Conservation (phyloP, 192 early-diverging fungal genomes). For the Mortierella hygrophila region DNA sequence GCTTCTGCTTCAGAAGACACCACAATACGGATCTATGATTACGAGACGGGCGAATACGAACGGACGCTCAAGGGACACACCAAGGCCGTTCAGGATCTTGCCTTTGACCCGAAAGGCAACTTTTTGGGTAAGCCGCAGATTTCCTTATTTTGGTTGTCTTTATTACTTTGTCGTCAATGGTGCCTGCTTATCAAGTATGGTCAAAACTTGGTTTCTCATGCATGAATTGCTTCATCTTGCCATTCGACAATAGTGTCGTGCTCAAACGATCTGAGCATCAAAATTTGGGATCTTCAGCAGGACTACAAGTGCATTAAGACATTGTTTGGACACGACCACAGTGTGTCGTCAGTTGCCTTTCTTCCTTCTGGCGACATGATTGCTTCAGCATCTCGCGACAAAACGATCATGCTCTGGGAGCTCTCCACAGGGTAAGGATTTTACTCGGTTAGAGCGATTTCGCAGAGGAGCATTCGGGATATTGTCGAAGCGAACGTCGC, state of each 20-base stretch:
- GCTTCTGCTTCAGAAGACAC: conserved; percentile 93
- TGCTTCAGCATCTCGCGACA: conserved; percentile 91
- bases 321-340: conserved; percentile 93
- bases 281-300: conserved; percentile 91
- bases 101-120: conserved; percentile 87
- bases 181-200: not conserved
- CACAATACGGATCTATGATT: conserved; percentile 94
- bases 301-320: conserved; percentile 87
- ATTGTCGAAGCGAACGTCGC: not conserved
- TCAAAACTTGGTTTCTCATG: not conserved
- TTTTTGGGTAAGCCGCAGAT: conserved; percentile 71
- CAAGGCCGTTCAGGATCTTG: conserved; percentile 91
- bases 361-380: conserved; percentile 84
- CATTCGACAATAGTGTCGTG: conserved; percentile 75
- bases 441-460: not conserved
- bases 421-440: conserved; percentile 74
- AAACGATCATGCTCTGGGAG: conserved; percentile 94
- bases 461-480: not conserved
- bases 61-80: conserved; percentile 96
- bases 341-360: conserved; percentile 84
- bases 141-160: not conserved
- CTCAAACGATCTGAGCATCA: conserved; percentile 92
- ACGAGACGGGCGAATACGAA: conserved; percentile 94
- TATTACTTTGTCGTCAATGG: not conserved
- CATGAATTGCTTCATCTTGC: conserved; percentile 5